Conservation (phyloP, 2,329 filamentous ascomycete species). For the Fusarium nurragi region DNA sequence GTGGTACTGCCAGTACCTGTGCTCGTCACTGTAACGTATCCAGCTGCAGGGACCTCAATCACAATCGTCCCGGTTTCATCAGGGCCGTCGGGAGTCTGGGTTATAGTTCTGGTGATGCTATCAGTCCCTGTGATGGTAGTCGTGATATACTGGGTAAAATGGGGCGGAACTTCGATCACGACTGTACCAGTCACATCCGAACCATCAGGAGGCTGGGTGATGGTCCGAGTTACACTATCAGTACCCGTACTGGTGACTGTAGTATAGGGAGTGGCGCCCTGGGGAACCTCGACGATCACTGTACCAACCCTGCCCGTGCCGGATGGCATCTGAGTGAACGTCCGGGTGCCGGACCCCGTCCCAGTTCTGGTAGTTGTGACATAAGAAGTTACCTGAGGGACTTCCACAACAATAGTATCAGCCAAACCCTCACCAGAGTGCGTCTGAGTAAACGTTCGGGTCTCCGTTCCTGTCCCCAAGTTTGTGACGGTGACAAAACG, state of each 20-base stretch:
- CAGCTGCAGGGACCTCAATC: not conserved
- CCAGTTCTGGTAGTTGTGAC: not conserved
- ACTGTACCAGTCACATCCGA: not conserved
- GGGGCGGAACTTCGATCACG: not conserved
- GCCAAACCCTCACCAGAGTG: not conserved
- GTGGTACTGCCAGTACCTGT: not conserved
- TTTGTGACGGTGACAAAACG: not conserved
- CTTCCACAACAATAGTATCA: not conserved
- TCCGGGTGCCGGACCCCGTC: not conserved
- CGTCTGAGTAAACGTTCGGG: not conserved
- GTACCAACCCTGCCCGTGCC: not conserved
- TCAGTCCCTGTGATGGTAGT: not conserved
- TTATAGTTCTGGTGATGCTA: not conserved
- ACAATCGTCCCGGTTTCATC: not conserved
- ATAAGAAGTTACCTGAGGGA: conserved; percentile 2
- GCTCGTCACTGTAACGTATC: not conserved
- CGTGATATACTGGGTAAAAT: not conserved
- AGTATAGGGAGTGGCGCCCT: not conserved
- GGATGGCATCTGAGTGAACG: not conserved
- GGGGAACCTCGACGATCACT: not conserved
- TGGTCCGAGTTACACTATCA: not conserved
- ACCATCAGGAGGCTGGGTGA: not conserved
- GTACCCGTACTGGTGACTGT: not conserved
- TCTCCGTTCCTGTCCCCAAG: not conserved
- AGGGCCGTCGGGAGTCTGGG: not conserved